Evolutionary conservation across 306 rosid genomes (phyloP), one percentile per base, ranked within the genome.

Genomic region (Trifolium repens): DNA sequence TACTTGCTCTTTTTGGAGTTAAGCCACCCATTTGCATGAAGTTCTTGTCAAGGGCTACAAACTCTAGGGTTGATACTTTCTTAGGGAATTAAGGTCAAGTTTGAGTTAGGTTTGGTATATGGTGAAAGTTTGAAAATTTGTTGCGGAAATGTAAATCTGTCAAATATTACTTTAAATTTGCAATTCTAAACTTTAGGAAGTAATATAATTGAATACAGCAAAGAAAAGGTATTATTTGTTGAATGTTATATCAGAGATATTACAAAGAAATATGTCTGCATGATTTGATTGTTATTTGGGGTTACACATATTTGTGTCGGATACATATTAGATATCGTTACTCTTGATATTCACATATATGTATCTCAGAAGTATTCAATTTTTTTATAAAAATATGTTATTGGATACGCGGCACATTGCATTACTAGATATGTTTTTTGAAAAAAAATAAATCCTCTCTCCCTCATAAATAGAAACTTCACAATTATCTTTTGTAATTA

Each of bases 1-100:
- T 83, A 2, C 87, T 86, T 46, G 85, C 87, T 39, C 78, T 86
- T 49, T 76, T 71, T n/a, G 87, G 89, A 53, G 78, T 86, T 71
- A 83, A 83, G 85, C 85, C 89, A n/a, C 87, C 89, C 27, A 86
- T 86, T 47, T 83, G 89, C 54, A 83, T 86, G 89, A 83, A 75
- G 75, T 86, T 86, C 74, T 72, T 86, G 75, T 86, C 89, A 32
- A 75, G 87, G 55, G 81, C 79, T 5, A 68, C 84, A 37, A 86
- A 86, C 78, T 3, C 1, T 0, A 80, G 24, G 75, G 84, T 86
- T 53, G 87, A 86, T 54, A 1, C 26, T 0, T 74, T 83, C 67
- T 71, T 83, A 67, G 79, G 83, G 32, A 69, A 69, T 49, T 79
- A 64, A 83, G 8, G 40, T 37, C 8, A 37, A 37, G 42, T 39